These are phyloP conservation scores for Lasiosphaeria miniovina DNA, from an alignment of 495 filamentous ascomycete species.

Conservation along the genomic window DNA sequence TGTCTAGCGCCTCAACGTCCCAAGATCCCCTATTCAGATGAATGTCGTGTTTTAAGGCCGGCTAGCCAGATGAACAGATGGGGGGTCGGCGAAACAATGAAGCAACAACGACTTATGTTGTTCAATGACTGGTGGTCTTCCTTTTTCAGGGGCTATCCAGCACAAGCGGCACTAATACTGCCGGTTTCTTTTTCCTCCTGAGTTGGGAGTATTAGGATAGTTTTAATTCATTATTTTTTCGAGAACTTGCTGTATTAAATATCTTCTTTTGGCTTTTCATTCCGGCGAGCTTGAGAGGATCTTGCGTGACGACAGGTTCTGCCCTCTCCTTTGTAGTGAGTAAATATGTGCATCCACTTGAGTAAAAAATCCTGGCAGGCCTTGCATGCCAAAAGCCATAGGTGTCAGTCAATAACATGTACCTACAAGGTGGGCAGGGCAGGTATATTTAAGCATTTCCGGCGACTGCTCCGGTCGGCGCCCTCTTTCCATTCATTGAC, in stretches of 20 bases:
- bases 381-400: background rate
- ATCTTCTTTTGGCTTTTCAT: background rate
- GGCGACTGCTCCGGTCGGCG: background rate
- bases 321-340: background rate
- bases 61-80: too few relatives aligned
- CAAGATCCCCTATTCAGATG: too few relatives aligned
- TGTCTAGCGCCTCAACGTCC: too few relatives aligned
- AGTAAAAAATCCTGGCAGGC: background rate
- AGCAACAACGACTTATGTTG: too few relatives aligned
- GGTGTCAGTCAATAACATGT: background rate
- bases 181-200: background rate
- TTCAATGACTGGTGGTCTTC: too few relatives aligned
- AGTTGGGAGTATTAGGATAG: background rate
- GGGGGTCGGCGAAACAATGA: too few relatives aligned
- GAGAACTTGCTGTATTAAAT: background rate
- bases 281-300: too few relatives aligned
- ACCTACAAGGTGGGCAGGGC: too few relatives aligned
- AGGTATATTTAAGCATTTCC: background rate
- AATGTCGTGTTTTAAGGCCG: too few relatives aligned
- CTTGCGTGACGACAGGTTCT: background rate
- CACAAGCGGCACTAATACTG: background rate
- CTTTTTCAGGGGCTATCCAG: background rate
- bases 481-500: background rate
- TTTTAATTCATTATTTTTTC: background rate
- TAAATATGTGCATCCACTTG: background rate